Conservation (phyloP, 495 filamentous ascomycete species). For the Penicillium nucicola region DNA sequence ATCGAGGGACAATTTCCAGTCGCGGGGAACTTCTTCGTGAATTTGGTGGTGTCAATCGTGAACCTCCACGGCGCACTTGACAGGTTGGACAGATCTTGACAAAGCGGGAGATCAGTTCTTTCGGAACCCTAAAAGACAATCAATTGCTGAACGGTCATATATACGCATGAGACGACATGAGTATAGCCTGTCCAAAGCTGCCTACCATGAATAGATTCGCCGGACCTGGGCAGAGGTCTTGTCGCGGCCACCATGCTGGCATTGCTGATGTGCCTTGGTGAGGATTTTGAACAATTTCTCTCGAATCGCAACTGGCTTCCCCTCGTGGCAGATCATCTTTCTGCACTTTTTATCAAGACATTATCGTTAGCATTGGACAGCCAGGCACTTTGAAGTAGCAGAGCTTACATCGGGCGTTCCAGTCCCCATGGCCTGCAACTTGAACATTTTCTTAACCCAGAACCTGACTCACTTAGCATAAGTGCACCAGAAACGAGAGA, state of each 20-base stretch:
- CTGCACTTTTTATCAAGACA: constrained; percentile 19
- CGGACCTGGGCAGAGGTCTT: constrained; percentile 58
- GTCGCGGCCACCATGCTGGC: constrained; percentile 58
- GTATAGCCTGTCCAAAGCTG: neutral
- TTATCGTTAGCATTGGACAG: constrained; percentile 10
- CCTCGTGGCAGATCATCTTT: constrained; percentile 55
- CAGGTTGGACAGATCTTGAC: constrained; percentile 56
- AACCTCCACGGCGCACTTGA: constrained; percentile 44
- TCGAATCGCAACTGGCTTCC: constrained; percentile 58
- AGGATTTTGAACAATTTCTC: constrained; percentile 57
- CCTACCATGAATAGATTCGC: constrained; percentile 56
- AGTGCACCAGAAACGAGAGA: neutral
- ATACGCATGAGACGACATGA: neutral
- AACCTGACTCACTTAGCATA: constrained; percentile 38
- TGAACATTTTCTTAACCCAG: constrained; percentile 63
- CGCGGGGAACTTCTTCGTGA: constrained; percentile 43
- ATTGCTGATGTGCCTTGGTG: constrained; percentile 54
- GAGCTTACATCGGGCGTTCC: constrained; percentile 33
- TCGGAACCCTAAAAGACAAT: constrained; percentile 47
- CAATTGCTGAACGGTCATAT: neutral
- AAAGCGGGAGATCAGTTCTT: constrained; percentile 57
- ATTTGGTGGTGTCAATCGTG: constrained; percentile 43
- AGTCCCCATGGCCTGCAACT: constrained; percentile 40
- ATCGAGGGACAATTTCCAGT: constrained; percentile 34
- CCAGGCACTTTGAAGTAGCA: too few relatives aligned